Evolutionary conservation across 805 yeast species (phyloP), one percentile per base, ranked within the genome.

Genomic region (Kodamaea nitidulidarum): DNA sequence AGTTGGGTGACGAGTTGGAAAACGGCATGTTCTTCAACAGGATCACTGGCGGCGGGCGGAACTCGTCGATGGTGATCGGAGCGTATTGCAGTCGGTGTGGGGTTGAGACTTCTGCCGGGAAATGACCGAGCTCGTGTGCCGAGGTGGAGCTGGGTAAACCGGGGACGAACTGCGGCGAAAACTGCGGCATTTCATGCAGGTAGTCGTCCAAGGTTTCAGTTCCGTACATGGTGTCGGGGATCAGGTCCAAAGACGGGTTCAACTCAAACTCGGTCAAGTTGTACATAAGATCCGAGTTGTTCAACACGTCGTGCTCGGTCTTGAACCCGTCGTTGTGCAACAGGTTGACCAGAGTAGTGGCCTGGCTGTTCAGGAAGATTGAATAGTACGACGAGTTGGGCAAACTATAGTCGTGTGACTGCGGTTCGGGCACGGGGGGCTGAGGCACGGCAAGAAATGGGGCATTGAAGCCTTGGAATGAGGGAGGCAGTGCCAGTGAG

Each of bases 171-270:
- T 22, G 32, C 4, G 32, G 37, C 18, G 33, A 21, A 18, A 39
- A 30, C 22, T 36, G 39, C 22, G 26, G 36, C 21, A 38, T 17
- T 11, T 36, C 29, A 12, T 18, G 17, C 18, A 14, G 35, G 12
- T 18, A 30, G 27, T 16, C 31, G 4, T 25, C 29, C 15, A 22
- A 21, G 7, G 36, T 18, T 10, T 29, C 38, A n/a, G 32, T 28
- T 18, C 33, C 32, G 17, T 27, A 35, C 17, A 35, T 30, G 3
- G 42, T 43, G 38, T 61, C 65, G 11, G 60, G 59, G 18, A 60
- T 53, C 8, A 56, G 50, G 15, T 61, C 64, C 24, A 58, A 48
- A 2, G 61, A 54, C 11, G 54, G 53, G 40, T 50, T 55, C 25
- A 55, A 40, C 11, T 57, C 61, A 34, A 55, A 54, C 27, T 57